Conservation (phyloP, 176 grass and related monocot species). For the Triticum monococcum region DNA sequence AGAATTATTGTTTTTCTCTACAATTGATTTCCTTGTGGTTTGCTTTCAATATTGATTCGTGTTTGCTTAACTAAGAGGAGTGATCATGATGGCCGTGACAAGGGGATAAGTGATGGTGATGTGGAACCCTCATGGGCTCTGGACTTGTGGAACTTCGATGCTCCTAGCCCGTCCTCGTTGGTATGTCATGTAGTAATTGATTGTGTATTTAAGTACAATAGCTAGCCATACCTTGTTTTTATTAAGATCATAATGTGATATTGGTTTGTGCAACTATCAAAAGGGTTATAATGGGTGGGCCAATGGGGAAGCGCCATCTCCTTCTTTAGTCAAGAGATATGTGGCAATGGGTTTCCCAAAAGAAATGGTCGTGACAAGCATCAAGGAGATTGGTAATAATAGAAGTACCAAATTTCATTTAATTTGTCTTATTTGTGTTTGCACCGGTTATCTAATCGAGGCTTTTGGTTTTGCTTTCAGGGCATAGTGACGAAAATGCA, state of each 20-base stretch:
- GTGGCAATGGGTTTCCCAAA: slow-evolving; percentile 59
- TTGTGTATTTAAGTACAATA: not conserved
- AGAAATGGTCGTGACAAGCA: slow-evolving; percentile 45
- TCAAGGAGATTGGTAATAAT: slow-evolving; percentile 51
- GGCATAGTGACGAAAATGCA: slow-evolving; percentile 55
- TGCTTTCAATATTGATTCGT: not conserved
- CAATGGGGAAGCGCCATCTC: slow-evolving; percentile 7
- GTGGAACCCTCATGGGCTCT: not conserved
- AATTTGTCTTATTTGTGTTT: slow-evolving; percentile 18
- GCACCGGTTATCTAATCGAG: not conserved
- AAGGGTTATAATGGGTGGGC: slow-evolving; percentile 38
- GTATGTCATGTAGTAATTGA: slow-evolving; percentile 19
- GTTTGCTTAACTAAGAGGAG: not conserved
- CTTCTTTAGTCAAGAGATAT: slow-evolving; percentile 30
- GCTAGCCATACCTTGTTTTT: not conserved
- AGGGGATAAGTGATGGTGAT: slow-evolving; percentile 33
- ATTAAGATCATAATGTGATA: slow-evolving; percentile 4
- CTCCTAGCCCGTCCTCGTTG: not conserved
- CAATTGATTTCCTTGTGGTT: not conserved
- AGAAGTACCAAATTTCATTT: slow-evolving; percentile 16
- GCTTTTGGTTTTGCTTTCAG: slow-evolving; percentile 36
- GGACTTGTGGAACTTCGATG: not conserved
- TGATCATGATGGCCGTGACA: slow-evolving; percentile 30
- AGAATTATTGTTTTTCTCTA: not conserved
- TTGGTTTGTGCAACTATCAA: slow-evolving; percentile 14